A percentile compares a stretch with the other conserved stretches of the same genome.
Evolutionary conservation across 768 basidiomycete genomes (phyloP).

Genomic region (Piloderma croceum): DNA sequence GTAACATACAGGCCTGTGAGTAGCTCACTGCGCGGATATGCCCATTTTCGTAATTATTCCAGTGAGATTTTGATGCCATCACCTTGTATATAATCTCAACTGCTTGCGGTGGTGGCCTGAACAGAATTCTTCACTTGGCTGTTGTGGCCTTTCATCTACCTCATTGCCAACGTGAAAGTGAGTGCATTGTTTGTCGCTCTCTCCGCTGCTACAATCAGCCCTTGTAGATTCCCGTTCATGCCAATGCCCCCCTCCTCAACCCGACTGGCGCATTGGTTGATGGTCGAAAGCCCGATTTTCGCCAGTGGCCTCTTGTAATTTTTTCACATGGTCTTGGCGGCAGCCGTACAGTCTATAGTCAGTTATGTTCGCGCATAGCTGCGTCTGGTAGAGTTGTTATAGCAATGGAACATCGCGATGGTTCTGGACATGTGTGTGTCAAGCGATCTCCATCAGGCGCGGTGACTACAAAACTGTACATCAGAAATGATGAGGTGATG

Average conservation of each 20-base stretch:
- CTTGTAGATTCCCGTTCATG: slow-evolving; percentile 50
- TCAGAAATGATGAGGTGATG: slow-evolving; percentile 52
- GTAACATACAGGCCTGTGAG: slow-evolving; percentile 13
- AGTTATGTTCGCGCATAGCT: slow-evolving; percentile 68
- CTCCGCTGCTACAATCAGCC: no score
- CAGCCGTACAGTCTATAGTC: slow-evolving; percentile 31
- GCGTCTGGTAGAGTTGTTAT: slow-evolving; percentile 77
- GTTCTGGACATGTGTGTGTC: slow-evolving; percentile 54
- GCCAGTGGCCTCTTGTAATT: slow-evolving; percentile 71
- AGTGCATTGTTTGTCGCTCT: no score
- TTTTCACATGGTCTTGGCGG: slow-evolving; percentile 86
- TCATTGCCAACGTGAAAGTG: no score
- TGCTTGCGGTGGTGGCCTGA: no score
- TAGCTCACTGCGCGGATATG: slow-evolving; percentile 27
- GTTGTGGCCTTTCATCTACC: no score
- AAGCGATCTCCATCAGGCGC: slow-evolving; percentile 28
- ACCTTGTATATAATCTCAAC: slow-evolving; percentile 1
- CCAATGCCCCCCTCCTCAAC: slow-evolving; percentile 48
- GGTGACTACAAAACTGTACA: slow-evolving; percentile 39
- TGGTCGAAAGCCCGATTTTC: slow-evolving; percentile 7
- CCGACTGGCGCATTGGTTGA: slow-evolving; percentile 18
- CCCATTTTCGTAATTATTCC: slow-evolving; percentile 22
- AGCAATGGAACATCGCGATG: slow-evolving; percentile 81
- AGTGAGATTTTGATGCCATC: no score
- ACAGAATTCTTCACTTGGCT: no score